Percentiles rank a stretch among this genome's conserved stretches.
These are phyloP conservation scores for Hyaloperonospora brassicae DNA, from an alignment of 352 stramenopile genomes.

Conservation along the genomic window DNA sequence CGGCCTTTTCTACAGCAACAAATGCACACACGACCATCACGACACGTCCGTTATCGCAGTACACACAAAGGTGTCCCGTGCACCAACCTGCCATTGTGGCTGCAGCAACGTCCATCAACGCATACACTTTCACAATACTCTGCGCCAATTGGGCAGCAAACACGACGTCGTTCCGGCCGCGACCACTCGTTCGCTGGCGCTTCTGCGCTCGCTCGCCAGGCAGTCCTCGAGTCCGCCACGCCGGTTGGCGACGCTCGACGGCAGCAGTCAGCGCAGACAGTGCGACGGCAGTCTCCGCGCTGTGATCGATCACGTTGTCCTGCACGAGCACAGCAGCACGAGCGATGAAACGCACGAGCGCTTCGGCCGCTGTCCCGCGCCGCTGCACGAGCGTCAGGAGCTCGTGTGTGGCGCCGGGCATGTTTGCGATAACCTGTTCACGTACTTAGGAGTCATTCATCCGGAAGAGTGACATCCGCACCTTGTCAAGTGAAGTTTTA, in stretches of 20 bases:
- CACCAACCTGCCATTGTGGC: constrained; percentile 17
- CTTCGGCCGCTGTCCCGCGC: constrained; percentile 9
- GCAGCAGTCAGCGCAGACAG: constrained; percentile 22
- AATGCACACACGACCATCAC: neutral
- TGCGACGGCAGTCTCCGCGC: neutral
- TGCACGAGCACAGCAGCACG: constrained; percentile 10
- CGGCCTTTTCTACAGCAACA: constrained; percentile 12
- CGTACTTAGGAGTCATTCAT: constrained; percentile 9
- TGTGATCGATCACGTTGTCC: neutral
- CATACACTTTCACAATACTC: constrained; percentile 53
- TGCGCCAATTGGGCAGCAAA: constrained; percentile 54
- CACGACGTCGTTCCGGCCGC: constrained; percentile 28
- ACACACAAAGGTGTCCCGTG: neutral
- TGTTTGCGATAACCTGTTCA: neutral
- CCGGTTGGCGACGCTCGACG: constrained; percentile 12
- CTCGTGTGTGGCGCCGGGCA: constrained; percentile 6
- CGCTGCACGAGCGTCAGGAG: constrained; percentile 26
- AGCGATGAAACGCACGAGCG: constrained; percentile 15
- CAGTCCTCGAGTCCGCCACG: constrained; percentile 12
- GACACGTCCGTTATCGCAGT: too few species aligned
- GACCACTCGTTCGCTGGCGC: constrained; percentile 18
- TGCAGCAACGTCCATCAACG: constrained; percentile 8
- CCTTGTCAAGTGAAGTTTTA: neutral
- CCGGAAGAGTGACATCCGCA: neutral
- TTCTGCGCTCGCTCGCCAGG: constrained; percentile 11